Evolutionary conservation across 1,284 basidiomycete species (phyloP), one percentile per base, ranked within the genome.

Genomic region (Volvariella volvacea): DNA sequence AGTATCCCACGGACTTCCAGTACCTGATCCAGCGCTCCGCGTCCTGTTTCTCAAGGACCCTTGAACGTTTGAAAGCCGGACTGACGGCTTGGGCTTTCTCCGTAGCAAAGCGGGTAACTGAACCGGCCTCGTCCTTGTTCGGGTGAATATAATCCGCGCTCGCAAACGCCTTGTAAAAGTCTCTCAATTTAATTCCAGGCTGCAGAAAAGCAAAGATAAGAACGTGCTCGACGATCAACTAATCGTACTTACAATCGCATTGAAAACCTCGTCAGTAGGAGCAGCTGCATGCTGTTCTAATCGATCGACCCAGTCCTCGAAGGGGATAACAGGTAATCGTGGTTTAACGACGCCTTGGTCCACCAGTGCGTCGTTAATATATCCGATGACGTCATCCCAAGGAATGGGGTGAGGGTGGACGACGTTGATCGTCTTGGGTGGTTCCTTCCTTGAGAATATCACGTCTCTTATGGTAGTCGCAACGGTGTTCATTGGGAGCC

Each of bases 151-250:
- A 15, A 6, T 20, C n/a, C 7, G n/a, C 34, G 15, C 19, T 15
- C 34, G 7, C 34, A 15, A 36, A 7, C 19, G 14, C n/a, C 14
- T 20, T 15, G 19, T 7, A 36, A 20, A 36, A 36, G n/a, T 15
- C n/a, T 8, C 52, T 34, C 4, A 54, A 42, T 33, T 54, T 54
- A 15, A 54, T 36, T 10, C 45, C 52, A 39, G 52, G 52, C 52
- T 15, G 14, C n/a, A 7, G 3, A 16, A 6, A 34, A 31, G 22
- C 14, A 15, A 12, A 25, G 30, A 22, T 10, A 22, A 36, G 8
- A 17, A 9, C 20, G 15, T 14, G n/a, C 21, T 12, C 4, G 25
- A 40, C 20, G n/a, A 14, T 16, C 12, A n/a, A 40, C 14, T 14
- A 19, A 19, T 6, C n/a, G 30, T 17, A 47, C 40, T 8, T 39